A percentile compares a stretch with the other conserved stretches of the same genome.
phyloP scores from a whole-genome alignment of 2,329 filamentous ascomycete genomes.

The Mariannaea sp. region DNA sequence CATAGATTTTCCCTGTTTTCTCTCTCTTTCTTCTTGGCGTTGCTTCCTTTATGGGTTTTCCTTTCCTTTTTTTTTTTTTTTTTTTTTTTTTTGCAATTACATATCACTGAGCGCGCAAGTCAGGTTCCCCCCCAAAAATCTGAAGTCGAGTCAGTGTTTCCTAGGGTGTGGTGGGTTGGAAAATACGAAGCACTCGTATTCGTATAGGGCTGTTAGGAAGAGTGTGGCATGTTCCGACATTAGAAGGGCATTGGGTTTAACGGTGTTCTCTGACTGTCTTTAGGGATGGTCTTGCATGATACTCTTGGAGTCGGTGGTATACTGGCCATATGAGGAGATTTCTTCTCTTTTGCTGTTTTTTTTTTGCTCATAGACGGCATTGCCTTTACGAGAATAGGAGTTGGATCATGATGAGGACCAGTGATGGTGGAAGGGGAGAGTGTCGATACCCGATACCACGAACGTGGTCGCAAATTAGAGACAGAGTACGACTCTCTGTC shows the following conservation, averaged over 20 bases:
- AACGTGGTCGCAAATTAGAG: slow-evolving; percentile 5
- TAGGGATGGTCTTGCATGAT: not conserved
- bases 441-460: slow-evolving; percentile 29
- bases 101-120: no score
- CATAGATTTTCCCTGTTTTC: no score
- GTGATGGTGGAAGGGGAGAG: not conserved
- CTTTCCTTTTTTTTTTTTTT: not conserved
- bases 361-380: not conserved
- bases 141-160: slow-evolving; percentile 1
- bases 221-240: slow-evolving; percentile 17
- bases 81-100: slow-evolving; percentile 5
- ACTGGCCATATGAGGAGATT: no score
- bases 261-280: slow-evolving; percentile 24
- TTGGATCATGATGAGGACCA: slow-evolving; percentile 7
- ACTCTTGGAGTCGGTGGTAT: slow-evolving; percentile 4
- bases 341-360: not conserved
- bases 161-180: slow-evolving; percentile 16
- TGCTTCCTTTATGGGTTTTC: not conserved
- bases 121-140: not conserved
- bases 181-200: slow-evolving; percentile 10
- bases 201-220: slow-evolving; percentile 7
- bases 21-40: slow-evolving; percentile 12
- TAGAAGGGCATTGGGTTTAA: slow-evolving; percentile 24
- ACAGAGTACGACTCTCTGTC: not conserved
- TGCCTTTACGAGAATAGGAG: not conserved